Base-by-base conservation (phyloP, 805 yeast species). In the Wilhelminamyces savonicus region DNA sequence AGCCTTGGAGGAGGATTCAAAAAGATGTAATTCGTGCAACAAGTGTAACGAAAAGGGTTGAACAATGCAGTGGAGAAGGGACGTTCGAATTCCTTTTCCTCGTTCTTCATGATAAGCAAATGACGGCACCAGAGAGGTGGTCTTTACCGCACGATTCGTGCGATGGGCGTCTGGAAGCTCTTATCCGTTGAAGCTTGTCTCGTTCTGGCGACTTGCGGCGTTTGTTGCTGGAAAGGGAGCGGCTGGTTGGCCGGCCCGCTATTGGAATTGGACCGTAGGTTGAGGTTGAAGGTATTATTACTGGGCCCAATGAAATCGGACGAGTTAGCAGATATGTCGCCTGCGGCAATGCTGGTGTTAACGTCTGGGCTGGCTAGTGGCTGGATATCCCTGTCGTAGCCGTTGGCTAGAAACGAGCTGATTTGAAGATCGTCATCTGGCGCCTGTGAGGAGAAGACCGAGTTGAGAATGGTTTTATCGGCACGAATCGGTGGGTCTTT, bases 151-250 rank as follows among this genome's bases (percentile, higher is more conserved):
- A 56, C 49, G 9, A 60, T 59, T 24, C 69, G 46, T 1, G 66
- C 44, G 16, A 63, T 55, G 2, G 71, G 71, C 1, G 71, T 63
- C 37, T 61, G 69, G 37, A 59, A 60, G 24, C 41, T 53, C 35
- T 56, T 54, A 28, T 64, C 70, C 14, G 50, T 52, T 1, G 66
- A 57, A 1, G 56, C 42, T 37, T 62, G 68, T 21, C 70, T 44
- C 4, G 62, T 50, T 37, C 66, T 45, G 3, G 54, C 60, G 3
- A 59, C 36, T 23, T 66, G 33, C 1, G 71, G 71, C 7, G 71
- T 64, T 35, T 62, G n/a, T n/a, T n/a, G n/a, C n/a, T n/a, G n/a
- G n/a, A n/a, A n/a, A n/a, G n/a, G 69, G 13, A 55, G 40, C 18
- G 37, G 31, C 27, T 24, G 32, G n/a, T n/a, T n/a, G n/a, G n/a